Percentiles rank a stretch among this genome's conserved stretches.
Evolutionary conservation across 306 rosid genomes (phyloP).

Genomic region (Ammopiptanthus mongolicus): DNA sequence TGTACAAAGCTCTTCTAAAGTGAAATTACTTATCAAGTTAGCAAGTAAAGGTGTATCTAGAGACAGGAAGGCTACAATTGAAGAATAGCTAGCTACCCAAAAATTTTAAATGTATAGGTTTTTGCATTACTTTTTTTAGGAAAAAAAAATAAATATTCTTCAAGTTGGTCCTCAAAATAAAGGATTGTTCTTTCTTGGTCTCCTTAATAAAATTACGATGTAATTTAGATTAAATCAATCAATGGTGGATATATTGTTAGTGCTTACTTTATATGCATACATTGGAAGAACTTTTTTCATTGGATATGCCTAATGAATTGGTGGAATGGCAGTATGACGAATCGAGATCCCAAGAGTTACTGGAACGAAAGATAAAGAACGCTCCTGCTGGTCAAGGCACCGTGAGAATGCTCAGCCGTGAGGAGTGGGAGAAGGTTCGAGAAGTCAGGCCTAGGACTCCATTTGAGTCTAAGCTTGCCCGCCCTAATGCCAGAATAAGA

Average conservation of each 20-base stretch:
- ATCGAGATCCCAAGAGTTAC: slow-evolving; percentile 47
- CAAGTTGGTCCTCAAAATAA: too few species aligned
- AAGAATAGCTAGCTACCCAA: too few species aligned
- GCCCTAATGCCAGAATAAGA: slow-evolving; percentile 37
- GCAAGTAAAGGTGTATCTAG: too few species aligned
- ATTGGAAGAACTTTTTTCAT: too few species aligned
- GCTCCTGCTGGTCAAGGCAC: slow-evolving; percentile 32
- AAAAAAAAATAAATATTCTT: too few species aligned
- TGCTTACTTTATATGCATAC: neutral
- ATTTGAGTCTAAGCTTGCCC: slow-evolving; percentile 35
- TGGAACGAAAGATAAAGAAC: slow-evolving; percentile 36
- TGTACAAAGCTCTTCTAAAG: too few species aligned
- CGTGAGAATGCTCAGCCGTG: slow-evolving; percentile 34
- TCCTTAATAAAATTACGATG: neutral
- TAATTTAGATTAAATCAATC: neutral
- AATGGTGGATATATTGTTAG: neutral
- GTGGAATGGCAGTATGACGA: slow-evolving; percentile 52
- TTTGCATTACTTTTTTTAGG: too few species aligned
- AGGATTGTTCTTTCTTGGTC: too few species aligned
- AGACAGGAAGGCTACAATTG: too few species aligned
- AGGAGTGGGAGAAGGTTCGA: slow-evolving; percentile 36
- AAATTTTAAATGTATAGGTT: too few species aligned
- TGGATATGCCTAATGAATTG: neutral
- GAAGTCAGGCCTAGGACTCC: slow-evolving; percentile 44
- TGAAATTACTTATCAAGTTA: too few species aligned